phyloP scores from a whole-genome alignment of 129 eudicot genomes.

The Erigeron canadensis region DNA sequence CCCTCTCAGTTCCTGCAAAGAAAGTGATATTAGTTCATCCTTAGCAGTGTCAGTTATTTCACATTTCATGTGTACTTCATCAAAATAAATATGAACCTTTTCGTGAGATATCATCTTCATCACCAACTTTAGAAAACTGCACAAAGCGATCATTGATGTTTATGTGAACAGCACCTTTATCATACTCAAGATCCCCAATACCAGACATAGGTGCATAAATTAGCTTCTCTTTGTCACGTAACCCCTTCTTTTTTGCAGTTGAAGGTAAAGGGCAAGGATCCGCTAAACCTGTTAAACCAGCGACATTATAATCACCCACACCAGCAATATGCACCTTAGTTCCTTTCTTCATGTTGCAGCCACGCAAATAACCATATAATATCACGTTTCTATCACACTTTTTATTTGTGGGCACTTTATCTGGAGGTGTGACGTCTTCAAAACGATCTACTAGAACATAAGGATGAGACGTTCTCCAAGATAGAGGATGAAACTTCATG shows the following conservation, averaged over 20 bases:
- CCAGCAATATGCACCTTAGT: conserved; percentile 97
- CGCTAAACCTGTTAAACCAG: conserved; percentile 59
- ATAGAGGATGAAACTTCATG: conserved; percentile 84
- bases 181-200: conserved; percentile 85
- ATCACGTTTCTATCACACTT: conserved; percentile 88
- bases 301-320: conserved; percentile 74
- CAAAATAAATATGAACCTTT: conserved; percentile 41
- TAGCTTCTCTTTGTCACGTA: conserved; percentile 91
- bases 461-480: conserved; percentile 93
- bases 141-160: conserved; percentile 89
- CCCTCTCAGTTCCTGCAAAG: conserved; percentile 62
- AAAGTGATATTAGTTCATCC: not conserved
- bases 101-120: conserved; percentile 40
- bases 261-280: conserved; percentile 99
- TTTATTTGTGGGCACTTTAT: conserved; percentile 51
- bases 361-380: conserved; percentile 91
- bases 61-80: not conserved
- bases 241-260: conserved; percentile 95
- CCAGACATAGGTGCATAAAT: conserved; percentile 99
- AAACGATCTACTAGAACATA: conserved; percentile 86
- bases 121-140: conserved; percentile 73
- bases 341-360: conserved; percentile 92
- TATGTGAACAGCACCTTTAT: conserved; percentile 94
- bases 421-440: conserved; percentile 96
- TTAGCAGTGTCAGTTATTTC: not conserved